Base-by-base conservation (phyloP, 139 green algal species). In the Micromonas pusilla region DNA sequence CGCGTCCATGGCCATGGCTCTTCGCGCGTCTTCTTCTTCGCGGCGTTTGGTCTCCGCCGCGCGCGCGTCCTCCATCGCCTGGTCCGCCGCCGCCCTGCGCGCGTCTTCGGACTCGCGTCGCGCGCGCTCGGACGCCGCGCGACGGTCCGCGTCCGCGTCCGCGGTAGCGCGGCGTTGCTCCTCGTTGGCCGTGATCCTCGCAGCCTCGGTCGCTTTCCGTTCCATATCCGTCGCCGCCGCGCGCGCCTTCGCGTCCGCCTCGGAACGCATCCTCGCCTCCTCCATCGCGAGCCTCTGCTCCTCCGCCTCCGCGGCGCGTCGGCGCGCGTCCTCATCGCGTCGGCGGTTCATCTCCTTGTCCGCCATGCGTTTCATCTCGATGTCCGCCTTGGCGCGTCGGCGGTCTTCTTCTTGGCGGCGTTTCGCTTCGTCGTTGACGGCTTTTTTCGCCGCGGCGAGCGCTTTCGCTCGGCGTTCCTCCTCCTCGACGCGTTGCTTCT, bases 91-190 rank as follows among this genome's bases (percentile, higher is more conserved):
- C 13, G 36, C 2, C 23, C 65, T 38, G 28, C 65, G 26, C 65
- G 65, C 65, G 28, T 72, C 65, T 72, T 72, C 65, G 13, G 23
- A 21, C 13, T 38, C 65, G n/a, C 65, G 65, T 4, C n/a, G 65
- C 13, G 28, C 26, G 28, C 30, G 26, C 30, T 72, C 65, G 4
- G 65, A 4, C 13, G 13, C 26, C 3, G 33, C 65, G 26, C 26
- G 26, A 20, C 26, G 26, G 28, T 72, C 28, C 28, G 65, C 65
- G 13, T 72, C 65, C 2, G n/a, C 65, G 30, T 33, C 32, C 3
- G 33, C 30, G 33, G 65, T 26, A 3, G n/a, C 65, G 28, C 28
- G 65, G 30, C 65, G 65, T 4, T 4, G n/a, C 32, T 72, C 65
- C 28, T 72, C 65, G 45, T 9, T 23, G 45, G 45, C 45, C 9